Base-by-base conservation (phyloP, 495 filamentous ascomycete species). In the Daldinia bambusicola region DNA sequence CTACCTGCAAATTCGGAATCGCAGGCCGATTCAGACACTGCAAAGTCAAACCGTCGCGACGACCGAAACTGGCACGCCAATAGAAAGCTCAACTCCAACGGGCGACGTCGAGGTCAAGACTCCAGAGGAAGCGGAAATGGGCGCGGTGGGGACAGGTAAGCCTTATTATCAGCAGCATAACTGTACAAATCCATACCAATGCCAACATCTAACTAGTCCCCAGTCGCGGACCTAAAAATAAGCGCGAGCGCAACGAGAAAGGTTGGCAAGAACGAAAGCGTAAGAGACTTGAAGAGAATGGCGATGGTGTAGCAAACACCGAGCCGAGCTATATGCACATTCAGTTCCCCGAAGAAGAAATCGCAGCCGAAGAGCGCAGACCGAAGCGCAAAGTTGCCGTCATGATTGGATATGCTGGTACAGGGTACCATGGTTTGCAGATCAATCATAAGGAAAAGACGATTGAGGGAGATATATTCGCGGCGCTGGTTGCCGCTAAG, bases 351-450 rank as follows among this genome's bases (percentile, higher is more conserved):
- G 63, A 80, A 60, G 93, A 94, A 65, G 94, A 97, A 80, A 93
- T 97, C 66, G 91, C 89, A 5, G 87, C 86, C 38, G 94, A 99
- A 78, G 89, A 89, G 74, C 87, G 94, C 55, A 90, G 89, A 53
- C 95, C 95, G 3, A 98, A 99, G 83, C 89, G 92, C 75, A 99
- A 99, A 81, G 95, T 96, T 30, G 96, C 95, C 18, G 92, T 99
- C 14, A 78, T 98, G 83, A 88, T 99, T 68, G 95, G 96, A 6
- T 99, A 99, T 77, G 93, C 93, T 22, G 95, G 95, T 30, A 96
- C 92, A n/a, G 96, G 96, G 13, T 99, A 99, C 80, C 93, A 92
- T 79, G 95, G 95, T 65, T 94, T 99, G 87, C 95, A 99, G 78
- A 88, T 98, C 66, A 88, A 86, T 72, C 79, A 80, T 59, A 80